These are phyloP conservation scores for Cercospora brassicicola DNA, from an alignment of 2,329 filamentous ascomycete genomes.

Conservation along the genomic window DNA sequence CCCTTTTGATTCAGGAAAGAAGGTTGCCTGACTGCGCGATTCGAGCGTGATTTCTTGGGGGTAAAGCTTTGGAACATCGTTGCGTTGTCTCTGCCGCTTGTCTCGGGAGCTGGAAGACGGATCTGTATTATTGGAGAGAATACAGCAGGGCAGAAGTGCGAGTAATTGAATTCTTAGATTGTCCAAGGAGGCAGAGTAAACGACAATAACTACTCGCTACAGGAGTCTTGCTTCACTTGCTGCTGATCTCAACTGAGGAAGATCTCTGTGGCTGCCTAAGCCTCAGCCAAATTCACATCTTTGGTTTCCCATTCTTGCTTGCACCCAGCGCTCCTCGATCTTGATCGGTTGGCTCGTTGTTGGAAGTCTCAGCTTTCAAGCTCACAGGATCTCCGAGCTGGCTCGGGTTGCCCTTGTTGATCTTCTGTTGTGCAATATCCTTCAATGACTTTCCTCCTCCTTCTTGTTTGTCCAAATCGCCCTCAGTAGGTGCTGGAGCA, in stretches of 20 bases:
- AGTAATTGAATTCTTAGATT: not conserved
- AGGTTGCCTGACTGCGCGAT: not conserved
- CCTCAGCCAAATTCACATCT: slow-evolving; percentile 29
- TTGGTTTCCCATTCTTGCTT: slow-evolving; percentile 35
- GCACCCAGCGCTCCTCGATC: slow-evolving; percentile 36
- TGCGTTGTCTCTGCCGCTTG: not conserved
- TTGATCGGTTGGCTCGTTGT: slow-evolving; percentile 38
- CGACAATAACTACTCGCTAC: not conserved
- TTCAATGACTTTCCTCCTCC: slow-evolving; percentile 26
- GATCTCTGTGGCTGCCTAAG: not conserved
- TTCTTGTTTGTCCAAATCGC: slow-evolving; percentile 19
- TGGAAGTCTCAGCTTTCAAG: slow-evolving; percentile 40
- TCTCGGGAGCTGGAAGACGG: not conserved
- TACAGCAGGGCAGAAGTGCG: not conserved
- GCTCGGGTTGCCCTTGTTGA: slow-evolving; percentile 36
- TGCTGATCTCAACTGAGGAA: not conserved
- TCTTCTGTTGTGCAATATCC: slow-evolving; percentile 29
- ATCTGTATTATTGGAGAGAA: not conserved
- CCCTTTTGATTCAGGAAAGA: not conserved
- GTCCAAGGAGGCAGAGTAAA: not conserved
- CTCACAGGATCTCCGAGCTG: slow-evolving; percentile 41
- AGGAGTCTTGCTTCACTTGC: not conserved
- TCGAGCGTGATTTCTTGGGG: not conserved
- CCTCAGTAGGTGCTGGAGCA: slow-evolving; percentile 16
- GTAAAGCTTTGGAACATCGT: not conserved